Evolutionary conservation across 768 basidiomycete genomes (phyloP), one percentile per base, ranked within the genome.

Genomic region (Agrocybe pediades): DNA sequence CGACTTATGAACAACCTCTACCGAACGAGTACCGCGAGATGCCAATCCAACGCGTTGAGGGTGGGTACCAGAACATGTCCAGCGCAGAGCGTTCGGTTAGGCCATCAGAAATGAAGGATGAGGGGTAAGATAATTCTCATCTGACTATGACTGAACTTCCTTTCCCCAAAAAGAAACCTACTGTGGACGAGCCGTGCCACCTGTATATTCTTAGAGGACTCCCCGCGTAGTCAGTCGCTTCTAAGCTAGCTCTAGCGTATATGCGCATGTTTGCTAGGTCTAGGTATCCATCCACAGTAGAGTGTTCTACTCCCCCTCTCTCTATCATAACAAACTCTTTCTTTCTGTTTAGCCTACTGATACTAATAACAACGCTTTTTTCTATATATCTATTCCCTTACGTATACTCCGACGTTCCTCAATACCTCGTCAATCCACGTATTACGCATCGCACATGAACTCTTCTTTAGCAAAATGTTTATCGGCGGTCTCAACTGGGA

Each of bases 401-500:
- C 63, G 55, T 63, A 57, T 50, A 50, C 57, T 57, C 49, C 33
- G 33, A 51, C 57, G 57, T 53, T 63, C 62, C 57, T 63, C 62
- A 62, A 56, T 59, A 43, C 21, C 46, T 48, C 60, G 45, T 60
- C 61, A 57, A 58, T 55, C 49, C 43, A 52, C 60, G 55, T 54
- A 33, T 55, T 53, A 43, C 24, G 41, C 41, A 29, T 9, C 54
- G 55, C 53, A 56, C 53, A 53, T 56, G 50, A 56, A 39, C 21
- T 57, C 49, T 63, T 75, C 69, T 76, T 71, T 80, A 98, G 97
- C 74, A 99, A 99, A 82, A 99, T 99, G 97, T 99, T 99, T 74
- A 95, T 99, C 68, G 97, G 97, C 58, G 97, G 97, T 61, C 81
- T 99, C 61, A 97, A 98, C 77, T 99, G 97, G 97, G 96, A 98